Evolutionary conservation across 2,329 filamentous ascomycete genomes (phyloP).

Genomic region (Epicoccum nigrum): DNA sequence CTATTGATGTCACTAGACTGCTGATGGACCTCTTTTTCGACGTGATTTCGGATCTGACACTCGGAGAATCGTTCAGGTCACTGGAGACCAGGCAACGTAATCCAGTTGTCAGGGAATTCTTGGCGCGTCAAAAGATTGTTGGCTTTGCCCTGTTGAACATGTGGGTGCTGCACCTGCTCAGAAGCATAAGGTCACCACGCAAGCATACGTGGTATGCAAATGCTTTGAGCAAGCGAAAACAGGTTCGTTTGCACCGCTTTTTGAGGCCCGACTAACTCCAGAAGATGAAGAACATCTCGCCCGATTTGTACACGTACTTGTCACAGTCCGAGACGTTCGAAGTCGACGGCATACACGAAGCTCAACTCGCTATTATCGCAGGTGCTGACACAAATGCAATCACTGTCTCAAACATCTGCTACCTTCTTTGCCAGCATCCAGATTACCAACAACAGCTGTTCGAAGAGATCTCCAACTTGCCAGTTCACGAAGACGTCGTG

Average conservation of each 20-base stretch:
- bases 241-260: neutral
- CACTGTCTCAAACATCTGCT: slow-evolving; percentile 59
- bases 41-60: slow-evolving; percentile 17
- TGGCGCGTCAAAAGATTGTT: slow-evolving; percentile 7
- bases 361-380: slow-evolving; percentile 39
- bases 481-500: slow-evolving; percentile 2
- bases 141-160: slow-evolving; percentile 19
- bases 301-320: slow-evolving; percentile 24
- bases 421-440: slow-evolving; percentile 38
- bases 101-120: slow-evolving; percentile 13
- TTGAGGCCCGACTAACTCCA: neutral
- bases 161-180: slow-evolving; percentile 18
- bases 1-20: slow-evolving; percentile 12
- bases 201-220: slow-evolving; percentile 14
- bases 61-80: slow-evolving; percentile 21
- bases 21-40: slow-evolving; percentile 24
- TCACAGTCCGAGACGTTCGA: slow-evolving; percentile 12
- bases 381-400: slow-evolving; percentile 57
- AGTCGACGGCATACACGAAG: slow-evolving; percentile 14
- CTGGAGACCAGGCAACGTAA: slow-evolving; percentile 12
- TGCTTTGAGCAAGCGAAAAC: slow-evolving; percentile 13
- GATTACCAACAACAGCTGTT: slow-evolving; percentile 16
- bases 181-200: slow-evolving; percentile 3
- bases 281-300: slow-evolving; percentile 6
- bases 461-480: slow-evolving; percentile 17